phyloP scores from a whole-genome alignment of 2,329 filamentous ascomycete genomes.

The Sarocladiaceae sp. region DNA sequence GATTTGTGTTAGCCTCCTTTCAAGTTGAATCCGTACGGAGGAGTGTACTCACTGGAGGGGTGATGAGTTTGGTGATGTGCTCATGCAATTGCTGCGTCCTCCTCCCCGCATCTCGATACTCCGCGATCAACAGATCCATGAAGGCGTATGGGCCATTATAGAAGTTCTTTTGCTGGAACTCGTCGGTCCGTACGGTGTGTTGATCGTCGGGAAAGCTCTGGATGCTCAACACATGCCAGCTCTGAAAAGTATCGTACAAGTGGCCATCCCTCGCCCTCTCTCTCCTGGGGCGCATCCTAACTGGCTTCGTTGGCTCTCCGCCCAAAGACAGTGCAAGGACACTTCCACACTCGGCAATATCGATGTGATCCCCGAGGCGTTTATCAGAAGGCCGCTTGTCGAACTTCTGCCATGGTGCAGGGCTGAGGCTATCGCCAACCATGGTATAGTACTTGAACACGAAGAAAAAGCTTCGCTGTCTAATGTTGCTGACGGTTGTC shows the following conservation, averaged over 20 bases:
- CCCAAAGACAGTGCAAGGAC: conserved; percentile 54
- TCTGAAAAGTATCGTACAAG: conserved; percentile 54
- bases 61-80: conserved; percentile 54
- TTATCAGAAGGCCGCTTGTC: conserved; percentile 40
- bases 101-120: conserved; percentile 57
- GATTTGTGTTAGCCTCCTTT: not conserved
- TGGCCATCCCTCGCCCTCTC: conserved; percentile 45
- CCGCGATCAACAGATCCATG: conserved; percentile 51
- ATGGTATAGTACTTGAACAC: conserved; percentile 63
- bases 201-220: conserved; percentile 58
- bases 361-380: conserved; percentile 45
- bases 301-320: conserved; percentile 44
- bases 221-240: conserved; percentile 56
- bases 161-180: conserved; percentile 48
- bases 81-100: conserved; percentile 54
- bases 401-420: conserved; percentile 56
- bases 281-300: conserved; percentile 42
- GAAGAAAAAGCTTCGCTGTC: conserved; percentile 56
- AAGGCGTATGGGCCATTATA: conserved; percentile 60
- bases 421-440: conserved; percentile 49
- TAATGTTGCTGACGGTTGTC: conserved; percentile 24
- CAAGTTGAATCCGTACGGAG: not conserved
- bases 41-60: conserved; percentile 40
- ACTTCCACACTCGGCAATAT: conserved; percentile 55
- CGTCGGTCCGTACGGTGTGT: conserved; percentile 50